phyloP scores from a whole-genome alignment of 2,329 filamentous ascomycete species.

The Ceratocystis diversiconidia region DNA sequence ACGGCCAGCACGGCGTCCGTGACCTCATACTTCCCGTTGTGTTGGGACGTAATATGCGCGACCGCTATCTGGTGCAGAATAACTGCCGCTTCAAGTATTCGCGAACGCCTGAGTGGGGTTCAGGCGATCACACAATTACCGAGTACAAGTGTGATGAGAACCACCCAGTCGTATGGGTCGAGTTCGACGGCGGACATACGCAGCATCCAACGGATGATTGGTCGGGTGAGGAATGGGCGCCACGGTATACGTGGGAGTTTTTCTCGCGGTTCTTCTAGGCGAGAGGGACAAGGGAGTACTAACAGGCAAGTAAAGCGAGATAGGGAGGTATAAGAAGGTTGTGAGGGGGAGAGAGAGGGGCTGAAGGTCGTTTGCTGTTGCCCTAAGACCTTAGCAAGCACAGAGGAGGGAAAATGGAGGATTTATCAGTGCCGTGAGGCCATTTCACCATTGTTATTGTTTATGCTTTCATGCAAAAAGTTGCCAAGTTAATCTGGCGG shows the following conservation, averaged over 20 bases:
- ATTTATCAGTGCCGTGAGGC: background rate
- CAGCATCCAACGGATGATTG: conserved; percentile 13
- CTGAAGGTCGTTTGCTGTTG: too few relatives aligned
- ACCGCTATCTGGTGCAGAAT: conserved; percentile 27
- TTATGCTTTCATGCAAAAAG: background rate
- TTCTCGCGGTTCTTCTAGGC: conserved; percentile 17
- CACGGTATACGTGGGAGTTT: conserved; percentile 17
- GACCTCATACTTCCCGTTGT: conserved; percentile 27
- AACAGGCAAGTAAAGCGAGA: background rate
- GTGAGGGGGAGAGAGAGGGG: too few relatives aligned
- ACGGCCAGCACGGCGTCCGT: conserved; percentile 27
- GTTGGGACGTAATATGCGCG: conserved; percentile 24
- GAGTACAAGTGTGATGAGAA: conserved; percentile 22
- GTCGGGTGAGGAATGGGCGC: conserved; percentile 2
- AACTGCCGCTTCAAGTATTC: conserved; percentile 24
- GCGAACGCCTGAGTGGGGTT: conserved; percentile 20
- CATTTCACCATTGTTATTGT: background rate
- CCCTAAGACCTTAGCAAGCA: too few relatives aligned
- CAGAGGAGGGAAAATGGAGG: background rate
- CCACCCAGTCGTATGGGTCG: conserved; percentile 25
- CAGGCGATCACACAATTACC: conserved; percentile 21
- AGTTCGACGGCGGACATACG: conserved; percentile 18
- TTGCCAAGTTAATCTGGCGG: too few relatives aligned
- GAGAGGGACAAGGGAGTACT: background rate
- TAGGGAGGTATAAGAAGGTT: too few relatives aligned